These are phyloP conservation scores for Eucommia ulmoides DNA, from an alignment of 257 asterid genomes.

Conservation along the genomic window DNA sequence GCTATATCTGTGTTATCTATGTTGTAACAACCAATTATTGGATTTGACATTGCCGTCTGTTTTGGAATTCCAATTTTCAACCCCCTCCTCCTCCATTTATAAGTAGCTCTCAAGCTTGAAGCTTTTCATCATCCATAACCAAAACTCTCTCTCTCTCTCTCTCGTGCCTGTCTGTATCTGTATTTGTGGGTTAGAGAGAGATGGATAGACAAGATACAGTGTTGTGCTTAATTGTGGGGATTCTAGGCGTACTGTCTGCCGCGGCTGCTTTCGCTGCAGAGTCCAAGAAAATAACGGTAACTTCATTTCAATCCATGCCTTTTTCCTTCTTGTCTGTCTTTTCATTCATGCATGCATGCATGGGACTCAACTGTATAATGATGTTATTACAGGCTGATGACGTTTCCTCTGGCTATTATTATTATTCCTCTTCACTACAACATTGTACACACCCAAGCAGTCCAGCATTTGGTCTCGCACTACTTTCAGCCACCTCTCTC, in stretches of 20 bases:
- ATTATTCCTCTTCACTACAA: background rate
- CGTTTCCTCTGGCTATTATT: no score
- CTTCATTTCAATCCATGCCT: background rate
- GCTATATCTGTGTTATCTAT: no score
- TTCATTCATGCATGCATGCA: background rate
- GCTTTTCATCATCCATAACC: no score
- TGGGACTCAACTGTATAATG: background rate
- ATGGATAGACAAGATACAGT: slow-evolving; percentile 49
- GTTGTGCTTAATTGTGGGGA: slow-evolving; percentile 43
- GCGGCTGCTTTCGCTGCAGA: slow-evolving; percentile 75
- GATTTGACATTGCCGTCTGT: no score
- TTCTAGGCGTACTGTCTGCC: slow-evolving; percentile 60
- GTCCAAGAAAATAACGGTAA: slow-evolving; percentile 64
- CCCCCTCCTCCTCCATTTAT: no score
- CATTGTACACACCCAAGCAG: slow-evolving; percentile 74
- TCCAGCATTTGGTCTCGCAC: slow-evolving; percentile 75
- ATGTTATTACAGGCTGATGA: background rate
- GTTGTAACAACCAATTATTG: no score
- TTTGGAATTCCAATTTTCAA: no score
- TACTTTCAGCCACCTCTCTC: slow-evolving; percentile 62
- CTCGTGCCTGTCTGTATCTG: no score
- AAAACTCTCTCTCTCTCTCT: no score
- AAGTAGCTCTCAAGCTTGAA: no score
- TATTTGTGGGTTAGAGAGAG: no score
- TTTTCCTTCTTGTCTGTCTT: background rate